Evolutionary conservation across 257 asterid genomes (phyloP), one percentile per base, ranked within the genome.

Genomic region (Pogostemon cablin): DNA sequence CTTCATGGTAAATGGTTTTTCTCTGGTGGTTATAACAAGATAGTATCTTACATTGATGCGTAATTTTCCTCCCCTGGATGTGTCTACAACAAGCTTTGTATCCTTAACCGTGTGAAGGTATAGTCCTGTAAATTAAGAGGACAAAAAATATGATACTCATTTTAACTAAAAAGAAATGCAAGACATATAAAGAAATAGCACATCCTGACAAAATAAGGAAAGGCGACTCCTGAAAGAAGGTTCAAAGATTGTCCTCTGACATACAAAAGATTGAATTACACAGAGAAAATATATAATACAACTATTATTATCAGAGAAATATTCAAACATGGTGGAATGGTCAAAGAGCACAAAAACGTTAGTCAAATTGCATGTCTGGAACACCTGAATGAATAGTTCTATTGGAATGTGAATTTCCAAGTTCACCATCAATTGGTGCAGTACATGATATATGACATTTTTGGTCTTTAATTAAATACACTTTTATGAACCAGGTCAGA

Each of bases 61-160:
- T 39, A 95, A 84, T 75, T 85, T 86, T 79, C 91, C 99, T 71
- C 97, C 99, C 77, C 99, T 90, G 5, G 99, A 85, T 25, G 98
- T 91, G 83, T 95, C 99, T 75, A 95, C 98, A 62, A 88, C 82
- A 50, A 95, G 99, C 84, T 87, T 87, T 49, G 99, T 85, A 75
- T 84, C 89, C 20, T 90, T 91, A 56, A 91, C 90, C 3, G 96
- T 86, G 66, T 88, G 95, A 60, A 91, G 92, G 84, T 89, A 95
- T 42, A 95, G 78, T 72, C 93, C 99, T 95, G 97, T 82, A 81
- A 77, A 65, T 72, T 39, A n/a, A 76, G 57, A 80, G 43, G 73
- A 20, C 71, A 72, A 55, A 67, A 39, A 74, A 74, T 11, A 57
- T 35, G 71, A 65, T 12, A 52, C 38, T 68, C 66, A 68, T 8